phyloP scores from a whole-genome alignment of 164 flowering plant species.

The Nelumbo lutea region DNA sequence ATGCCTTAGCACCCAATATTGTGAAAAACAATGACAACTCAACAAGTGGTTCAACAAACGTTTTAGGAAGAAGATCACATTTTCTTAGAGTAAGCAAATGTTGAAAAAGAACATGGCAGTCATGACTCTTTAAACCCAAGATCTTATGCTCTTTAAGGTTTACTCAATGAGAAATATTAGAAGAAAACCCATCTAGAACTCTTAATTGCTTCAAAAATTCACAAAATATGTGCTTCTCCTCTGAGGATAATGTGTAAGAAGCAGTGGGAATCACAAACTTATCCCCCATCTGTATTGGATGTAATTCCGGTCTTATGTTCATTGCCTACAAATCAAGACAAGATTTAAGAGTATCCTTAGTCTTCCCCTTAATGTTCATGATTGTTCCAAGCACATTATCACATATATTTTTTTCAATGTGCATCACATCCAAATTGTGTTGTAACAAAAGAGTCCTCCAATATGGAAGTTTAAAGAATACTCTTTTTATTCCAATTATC shows the following conservation, averaged over 20 bases:
- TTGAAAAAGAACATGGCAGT: constrained; percentile 23
- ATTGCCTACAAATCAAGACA: constrained; percentile 1
- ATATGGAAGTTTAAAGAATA: constrained; percentile 19
- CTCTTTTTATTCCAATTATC: background rate
- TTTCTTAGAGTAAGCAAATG: constrained; percentile 8
- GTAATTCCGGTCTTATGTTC: constrained; percentile 2
- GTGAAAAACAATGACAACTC: too few species aligned
- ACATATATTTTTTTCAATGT: constrained; percentile 18
- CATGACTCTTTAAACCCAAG: constrained; percentile 21
- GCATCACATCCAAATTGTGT: constrained; percentile 14
- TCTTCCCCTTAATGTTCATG: constrained; percentile 7
- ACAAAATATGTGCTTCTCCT: constrained; percentile 9
- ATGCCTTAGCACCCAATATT: too few species aligned
- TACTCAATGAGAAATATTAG: constrained; percentile 7
- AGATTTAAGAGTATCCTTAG: constrained; percentile 13
- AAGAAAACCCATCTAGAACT: constrained; percentile 15
- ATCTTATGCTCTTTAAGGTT: constrained; percentile 8
- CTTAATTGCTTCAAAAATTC: constrained; percentile 2
- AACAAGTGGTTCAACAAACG: too few species aligned
- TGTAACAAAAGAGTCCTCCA: constrained; percentile 9
- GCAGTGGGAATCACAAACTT: background rate
- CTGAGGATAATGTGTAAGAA: background rate
- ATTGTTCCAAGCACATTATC: constrained; percentile 11
- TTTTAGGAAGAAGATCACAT: too few species aligned
- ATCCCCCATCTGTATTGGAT: background rate